These are phyloP conservation scores for Microsporum audouinii DNA, from an alignment of 2,329 filamentous ascomycete species.

Conservation along the genomic window DNA sequence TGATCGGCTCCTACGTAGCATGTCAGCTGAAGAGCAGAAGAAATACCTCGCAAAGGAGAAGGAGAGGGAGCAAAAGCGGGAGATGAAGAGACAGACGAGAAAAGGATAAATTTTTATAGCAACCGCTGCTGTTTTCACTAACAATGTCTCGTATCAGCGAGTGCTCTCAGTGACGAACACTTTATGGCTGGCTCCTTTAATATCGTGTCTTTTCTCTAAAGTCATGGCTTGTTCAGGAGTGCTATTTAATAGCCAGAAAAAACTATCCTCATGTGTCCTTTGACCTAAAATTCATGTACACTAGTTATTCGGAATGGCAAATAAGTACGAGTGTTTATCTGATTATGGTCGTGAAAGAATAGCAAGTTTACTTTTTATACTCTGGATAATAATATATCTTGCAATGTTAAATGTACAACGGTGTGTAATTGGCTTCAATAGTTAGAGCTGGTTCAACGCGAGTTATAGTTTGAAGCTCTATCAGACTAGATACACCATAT, in stretches of 20 bases:
- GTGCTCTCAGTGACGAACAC: neutral
- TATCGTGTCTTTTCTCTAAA: neutral
- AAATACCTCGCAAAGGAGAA: constrained; percentile 73
- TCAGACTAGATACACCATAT: neutral
- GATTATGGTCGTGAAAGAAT: neutral
- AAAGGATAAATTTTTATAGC: constrained; percentile 19
- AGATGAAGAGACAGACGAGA: constrained; percentile 51
- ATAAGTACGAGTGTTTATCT: neutral
- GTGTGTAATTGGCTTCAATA: neutral
- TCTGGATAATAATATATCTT: neutral
- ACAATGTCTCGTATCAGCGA: neutral
- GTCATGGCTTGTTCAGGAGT: neutral
- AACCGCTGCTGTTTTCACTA: neutral
- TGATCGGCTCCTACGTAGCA: constrained; percentile 63
- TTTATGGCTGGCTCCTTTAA: neutral
- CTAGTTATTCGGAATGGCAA: neutral
- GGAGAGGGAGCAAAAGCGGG: constrained; percentile 57
- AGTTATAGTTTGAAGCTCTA: neutral
- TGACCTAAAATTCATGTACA: neutral
- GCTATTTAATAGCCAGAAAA: neutral
- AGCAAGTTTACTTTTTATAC: neutral
- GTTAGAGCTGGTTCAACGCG: neutral
- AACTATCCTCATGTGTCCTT: neutral
- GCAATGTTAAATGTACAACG: neutral
- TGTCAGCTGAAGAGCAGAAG: constrained; percentile 74